Evolutionary conservation across 1,139 yeast genomes (phyloP), one percentile per base, ranked within the genome.

Genomic region (Hyphopichia fennica): DNA sequence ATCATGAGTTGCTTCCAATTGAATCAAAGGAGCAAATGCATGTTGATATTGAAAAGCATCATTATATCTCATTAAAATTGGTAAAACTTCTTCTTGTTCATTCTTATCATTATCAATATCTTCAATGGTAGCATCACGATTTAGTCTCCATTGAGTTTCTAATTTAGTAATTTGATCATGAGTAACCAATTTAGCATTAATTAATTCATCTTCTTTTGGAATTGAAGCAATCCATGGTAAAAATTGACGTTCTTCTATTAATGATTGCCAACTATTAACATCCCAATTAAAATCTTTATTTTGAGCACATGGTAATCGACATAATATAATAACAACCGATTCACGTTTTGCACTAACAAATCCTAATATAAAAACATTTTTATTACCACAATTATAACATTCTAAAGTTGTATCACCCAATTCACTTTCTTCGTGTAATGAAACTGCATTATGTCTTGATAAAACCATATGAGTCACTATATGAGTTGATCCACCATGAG

Each of bases 271-370:
- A 48, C 86, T 87, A 32, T 76, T 77, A 1, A 95, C 84, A 56
- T 89, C 96, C 97, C 97, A 91, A 53, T 84, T 82, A 10, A 73
- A 62, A 56, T 87, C 87, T 49, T 82, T 82, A 3, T 80, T 68
- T 55, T 83, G 89, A 0, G 96, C 89, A 63, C 97, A 91, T 0
- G 97, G 97, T 45, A 88, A 73, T 44, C 98, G 80, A 65, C 97
- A 91, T 39, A 91, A 67, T 35, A 90, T 77, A 9, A 91, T 96
- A 50, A 91, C 93, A 37, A 89, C 91, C 4, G 91, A 84, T 52
- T 88, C 96, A 46, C 84, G 80, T 54, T 87, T 88, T 4, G 97
- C 96, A 28, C 91, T 79, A 15, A 91, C 95, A 64, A 84, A 89
- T 1, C 98, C 98, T 37, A 91, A 69, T 25, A 85, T 72, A 55